Evolutionary conservation across 75 land plant genomes (phyloP), one percentile per base, ranked within the genome.

Genomic region (Gnetum montanum): DNA sequence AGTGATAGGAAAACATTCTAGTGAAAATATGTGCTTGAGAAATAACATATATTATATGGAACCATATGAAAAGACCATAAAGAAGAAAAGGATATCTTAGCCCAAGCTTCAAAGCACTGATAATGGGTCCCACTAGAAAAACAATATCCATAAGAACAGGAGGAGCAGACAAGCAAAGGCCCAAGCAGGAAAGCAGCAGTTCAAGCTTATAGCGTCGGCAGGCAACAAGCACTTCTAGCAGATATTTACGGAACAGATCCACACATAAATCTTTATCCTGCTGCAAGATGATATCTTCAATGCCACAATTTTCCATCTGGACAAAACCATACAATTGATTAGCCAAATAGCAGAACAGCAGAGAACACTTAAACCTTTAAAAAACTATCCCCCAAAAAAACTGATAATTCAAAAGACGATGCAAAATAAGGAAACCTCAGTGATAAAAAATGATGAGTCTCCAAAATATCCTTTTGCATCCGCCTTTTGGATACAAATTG

Each of bases 161-260:
- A 51, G 77, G 77, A 29, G 74, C 67, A 20, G 68, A 74, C 34
- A 74, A 54, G 63, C 77, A 74, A 33, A 74, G 69, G 10, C 60
- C 63, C 20, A 74, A 59, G 44, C 77, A 74, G 52, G 77, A 57
- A 31, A 61, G 75, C 12, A 74, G 43, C 15, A 74, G 65, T 53
- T 74, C 77, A 33, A 74, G 75, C 44, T 74, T 74, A 43, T 74
- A 74, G 15, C 74, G 74, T 34, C 58, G 50, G 43, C 77, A 64
- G 34, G 74, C 57, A 26, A 74, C 45, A 16, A 74, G 55, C 10
- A 74, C 77, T 38, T 74, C 77, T 25, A 64, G 63, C 12, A 70
- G 31, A 41, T 64, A 74, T 43, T 53, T 49, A 48, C 46, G 28
- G 60, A 73, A 58, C 7, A 73, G 36, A 31, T 58, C 54, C 28